These are phyloP conservation scores for Backusella circina DNA, from an alignment of 192 early-diverging fungal genomes.

Conservation along the genomic window DNA sequence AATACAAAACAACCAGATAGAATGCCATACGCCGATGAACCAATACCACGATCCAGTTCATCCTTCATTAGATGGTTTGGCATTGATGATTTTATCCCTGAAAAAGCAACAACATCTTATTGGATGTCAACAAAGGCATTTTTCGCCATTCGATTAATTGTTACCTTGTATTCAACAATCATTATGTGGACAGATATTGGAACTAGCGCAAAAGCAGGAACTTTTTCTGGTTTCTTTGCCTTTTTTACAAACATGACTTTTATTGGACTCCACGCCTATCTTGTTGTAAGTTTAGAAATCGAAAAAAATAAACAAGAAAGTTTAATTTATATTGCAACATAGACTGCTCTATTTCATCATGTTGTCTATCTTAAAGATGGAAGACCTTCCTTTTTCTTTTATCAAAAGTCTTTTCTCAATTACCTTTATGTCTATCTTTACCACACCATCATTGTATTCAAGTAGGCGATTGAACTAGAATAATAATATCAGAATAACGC, in stretches of 20 bases:
- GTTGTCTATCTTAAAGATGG: conserved; percentile 12
- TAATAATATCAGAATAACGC: background rate
- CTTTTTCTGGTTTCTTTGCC: conserved; percentile 6
- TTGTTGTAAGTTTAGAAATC: conserved; percentile 19
- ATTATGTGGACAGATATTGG: conserved; percentile 23
- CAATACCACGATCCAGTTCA: background rate
- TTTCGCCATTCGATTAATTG: conserved; percentile 11
- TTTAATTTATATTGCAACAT: background rate
- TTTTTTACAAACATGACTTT: conserved; percentile 33
- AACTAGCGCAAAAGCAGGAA: background rate
- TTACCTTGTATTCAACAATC: conserved; percentile 14
- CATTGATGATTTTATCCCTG: conserved; percentile 31
- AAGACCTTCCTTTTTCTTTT: conserved; percentile 13
- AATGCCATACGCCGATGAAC: background rate
- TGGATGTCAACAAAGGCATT: conserved; percentile 21
- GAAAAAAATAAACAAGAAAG: background rate
- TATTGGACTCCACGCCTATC: conserved; percentile 27
- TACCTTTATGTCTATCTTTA: conserved; percentile 33
- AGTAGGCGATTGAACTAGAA: conserved; percentile 15
- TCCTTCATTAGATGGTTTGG: conserved; percentile 23
- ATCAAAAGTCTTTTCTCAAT: conserved; percentile 26
- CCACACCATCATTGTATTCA: conserved; percentile 28
- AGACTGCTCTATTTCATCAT: conserved; percentile 22
- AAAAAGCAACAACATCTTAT: conserved; percentile 29
- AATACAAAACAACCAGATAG: background rate